phyloP scores from a whole-genome alignment of 371 early-diverging fungal genomes.

The Mortierella sp. region DNA sequence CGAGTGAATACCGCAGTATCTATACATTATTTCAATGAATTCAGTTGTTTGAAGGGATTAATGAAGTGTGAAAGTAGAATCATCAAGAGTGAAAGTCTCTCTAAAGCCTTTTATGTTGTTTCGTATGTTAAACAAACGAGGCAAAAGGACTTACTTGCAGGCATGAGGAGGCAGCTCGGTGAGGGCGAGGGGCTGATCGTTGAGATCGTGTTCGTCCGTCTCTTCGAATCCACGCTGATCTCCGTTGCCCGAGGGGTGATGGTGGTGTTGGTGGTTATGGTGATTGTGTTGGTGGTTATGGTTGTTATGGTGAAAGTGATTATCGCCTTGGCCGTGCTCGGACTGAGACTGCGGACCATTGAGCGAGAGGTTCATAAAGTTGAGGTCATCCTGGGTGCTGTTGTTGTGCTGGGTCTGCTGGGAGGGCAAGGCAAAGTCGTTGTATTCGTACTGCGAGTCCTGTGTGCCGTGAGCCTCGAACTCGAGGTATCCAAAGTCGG shows the following conservation, averaged over 20 bases:
- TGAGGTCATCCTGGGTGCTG: slow-evolving; percentile 45
- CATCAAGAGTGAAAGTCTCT: no score
- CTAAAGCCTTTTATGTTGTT: no score
- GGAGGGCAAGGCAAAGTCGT: slow-evolving; percentile 35
- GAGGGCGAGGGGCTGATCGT: slow-evolving; percentile 61
- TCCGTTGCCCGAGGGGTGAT: slow-evolving; percentile 6
- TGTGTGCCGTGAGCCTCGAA: slow-evolving; percentile 52
- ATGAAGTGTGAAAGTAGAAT: no score
- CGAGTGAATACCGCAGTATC: slow-evolving; percentile 95
- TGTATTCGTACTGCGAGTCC: slow-evolving; percentile 50
- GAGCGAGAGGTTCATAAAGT: slow-evolving; percentile 46
- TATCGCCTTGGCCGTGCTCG: slow-evolving; percentile 24
- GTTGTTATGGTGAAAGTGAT: slow-evolving; percentile 8
- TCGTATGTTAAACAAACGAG: slow-evolving; percentile 7
- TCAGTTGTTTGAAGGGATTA: not conserved
- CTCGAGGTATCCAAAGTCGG: slow-evolving; percentile 56
- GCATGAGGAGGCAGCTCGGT: slow-evolving; percentile 87
- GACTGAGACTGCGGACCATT: slow-evolving; percentile 40
- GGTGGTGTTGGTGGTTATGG: slow-evolving; percentile 6
- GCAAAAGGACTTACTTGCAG: slow-evolving; percentile 73
- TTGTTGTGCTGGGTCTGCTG: slow-evolving; percentile 38
- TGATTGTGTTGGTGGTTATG: no score
- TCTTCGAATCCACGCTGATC: slow-evolving; percentile 42
- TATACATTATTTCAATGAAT: not conserved
- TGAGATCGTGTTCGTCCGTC: slow-evolving; percentile 60